Conservation (phyloP, 257 asterid genomes). For the Primulina eburnea region DNA sequence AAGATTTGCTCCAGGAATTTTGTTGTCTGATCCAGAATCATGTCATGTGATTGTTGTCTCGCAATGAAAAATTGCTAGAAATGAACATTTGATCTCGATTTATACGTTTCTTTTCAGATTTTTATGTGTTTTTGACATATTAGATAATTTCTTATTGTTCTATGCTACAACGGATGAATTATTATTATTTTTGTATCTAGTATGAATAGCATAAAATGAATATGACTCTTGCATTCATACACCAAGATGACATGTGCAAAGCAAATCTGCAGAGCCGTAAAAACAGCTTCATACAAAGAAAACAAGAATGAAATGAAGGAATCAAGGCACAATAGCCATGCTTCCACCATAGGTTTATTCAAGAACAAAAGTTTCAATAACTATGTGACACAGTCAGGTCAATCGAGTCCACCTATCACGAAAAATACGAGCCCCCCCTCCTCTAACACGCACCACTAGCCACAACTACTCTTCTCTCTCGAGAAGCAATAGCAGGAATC, state of each 20-base stretch:
- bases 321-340: conserved; percentile 9
- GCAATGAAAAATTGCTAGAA: no score
- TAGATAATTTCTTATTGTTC: no score
- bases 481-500: conserved; percentile 35
- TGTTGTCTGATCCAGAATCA: no score
- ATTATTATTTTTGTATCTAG: no score
- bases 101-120: no score
- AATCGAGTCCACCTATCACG: conserved; percentile 35
- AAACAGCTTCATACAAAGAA: conserved; percentile 16
- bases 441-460: conserved; percentile 20
- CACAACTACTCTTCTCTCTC: conserved; percentile 27
- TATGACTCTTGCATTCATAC: no score
- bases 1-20: no score
- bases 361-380: conserved; percentile 21
- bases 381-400: conserved; percentile 27
- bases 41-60: no score
- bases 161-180: no score
- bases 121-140: no score
- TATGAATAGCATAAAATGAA: no score
- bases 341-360: neutral
- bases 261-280: conserved; percentile 26
- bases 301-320: conserved; percentile 20
- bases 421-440: conserved; percentile 25
- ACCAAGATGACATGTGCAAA: neutral
- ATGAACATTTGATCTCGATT: no score